Evolutionary conservation across 352 stramenopile species (phyloP).

Genomic region (Phytophthora tubulina): DNA sequence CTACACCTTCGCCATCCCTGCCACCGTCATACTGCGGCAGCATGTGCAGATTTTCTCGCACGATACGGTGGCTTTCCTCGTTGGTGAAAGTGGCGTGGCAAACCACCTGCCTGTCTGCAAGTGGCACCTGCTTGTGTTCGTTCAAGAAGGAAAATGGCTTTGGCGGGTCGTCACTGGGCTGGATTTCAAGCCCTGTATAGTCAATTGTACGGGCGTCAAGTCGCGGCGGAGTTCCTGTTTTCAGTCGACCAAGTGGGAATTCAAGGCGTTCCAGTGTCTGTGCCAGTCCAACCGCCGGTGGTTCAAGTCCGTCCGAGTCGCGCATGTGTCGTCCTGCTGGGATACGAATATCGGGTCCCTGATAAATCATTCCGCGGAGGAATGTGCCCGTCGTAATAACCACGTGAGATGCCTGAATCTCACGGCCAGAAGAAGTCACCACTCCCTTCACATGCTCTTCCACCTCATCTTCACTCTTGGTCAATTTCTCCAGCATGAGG

Average conservation of each 20-base stretch:
- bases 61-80: slow-evolving; percentile 95
- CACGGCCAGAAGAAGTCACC: slow-evolving; percentile 61
- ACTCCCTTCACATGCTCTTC: slow-evolving; percentile 76
- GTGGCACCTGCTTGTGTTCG: slow-evolving; percentile 69
- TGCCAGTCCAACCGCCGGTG: slow-evolving; percentile 95
- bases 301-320: slow-evolving; percentile 88
- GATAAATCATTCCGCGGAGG: slow-evolving; percentile 96
- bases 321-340: slow-evolving; percentile 94
- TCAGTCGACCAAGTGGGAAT: slow-evolving; percentile 95
- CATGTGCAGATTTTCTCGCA: slow-evolving; percentile 94
- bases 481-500: slow-evolving; percentile 78
- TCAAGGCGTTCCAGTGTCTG: slow-evolving; percentile 93
- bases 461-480: slow-evolving; percentile 16
- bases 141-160: slow-evolving; percentile 96
- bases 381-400: slow-evolving; percentile 99
- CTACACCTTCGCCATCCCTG: slow-evolving; percentile 70
- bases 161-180: slow-evolving; percentile 94
- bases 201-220: slow-evolving; percentile 97
- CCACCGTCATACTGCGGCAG: slow-evolving; percentile 94
- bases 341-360: slow-evolving; percentile 92
- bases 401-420: slow-evolving; percentile 67
- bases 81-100: slow-evolving; percentile 98
- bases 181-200: slow-evolving; percentile 91
- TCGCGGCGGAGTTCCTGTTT: slow-evolving; percentile 98
- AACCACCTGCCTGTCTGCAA: slow-evolving; percentile 82